Percentiles rank a stretch among this genome's conserved stretches.
These are phyloP conservation scores for Leucocoprinus sp. DNA, from an alignment of 768 basidiomycete genomes.

Conservation along the genomic window DNA sequence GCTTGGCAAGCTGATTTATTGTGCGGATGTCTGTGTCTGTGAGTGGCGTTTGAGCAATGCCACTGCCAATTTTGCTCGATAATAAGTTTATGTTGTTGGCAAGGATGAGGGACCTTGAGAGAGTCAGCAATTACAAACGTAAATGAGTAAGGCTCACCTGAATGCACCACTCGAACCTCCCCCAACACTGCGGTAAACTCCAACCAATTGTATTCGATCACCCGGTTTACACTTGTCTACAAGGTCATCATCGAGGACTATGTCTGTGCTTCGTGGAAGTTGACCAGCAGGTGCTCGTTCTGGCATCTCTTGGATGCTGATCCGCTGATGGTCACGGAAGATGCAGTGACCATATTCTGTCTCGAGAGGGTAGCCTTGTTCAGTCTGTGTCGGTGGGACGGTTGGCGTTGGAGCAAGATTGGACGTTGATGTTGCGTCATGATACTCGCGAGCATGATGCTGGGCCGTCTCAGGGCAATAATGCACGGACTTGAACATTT, in stretches of 20 bases:
- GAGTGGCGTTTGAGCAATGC: slow-evolving; percentile 86
- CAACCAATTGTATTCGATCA: slow-evolving; percentile 94
- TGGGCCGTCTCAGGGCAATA: slow-evolving; percentile 82
- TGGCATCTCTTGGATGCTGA: slow-evolving; percentile 99
- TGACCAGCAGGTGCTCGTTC: slow-evolving; percentile 97
- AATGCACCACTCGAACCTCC: slow-evolving; percentile 89
- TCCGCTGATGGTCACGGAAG: slow-evolving; percentile 94
- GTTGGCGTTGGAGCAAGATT: slow-evolving; percentile 81
- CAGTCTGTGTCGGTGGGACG: slow-evolving; percentile 86
- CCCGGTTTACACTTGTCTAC: slow-evolving; percentile 98
- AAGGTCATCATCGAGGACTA: slow-evolving; percentile 92
- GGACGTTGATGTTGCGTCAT: slow-evolving; percentile 84
- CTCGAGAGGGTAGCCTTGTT: slow-evolving; percentile 77
- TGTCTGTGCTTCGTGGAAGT: slow-evolving; percentile 91
- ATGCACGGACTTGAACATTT: slow-evolving; percentile 96
- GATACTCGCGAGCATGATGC: slow-evolving; percentile 86
- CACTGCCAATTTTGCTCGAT: slow-evolving; percentile 90
- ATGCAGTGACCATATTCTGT: slow-evolving; percentile 90
- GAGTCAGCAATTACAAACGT: slow-evolving; percentile 11
- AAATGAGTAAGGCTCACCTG: slow-evolving; percentile 50
- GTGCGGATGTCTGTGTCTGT: slow-evolving; percentile 92
- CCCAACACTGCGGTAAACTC: slow-evolving; percentile 89
- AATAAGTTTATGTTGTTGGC: slow-evolving; percentile 94
- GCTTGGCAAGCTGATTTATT: slow-evolving; percentile 90
- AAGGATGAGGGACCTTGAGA: slow-evolving; percentile 74